Evolutionary conservation across 1,284 basidiomycete species (phyloP), one percentile per base, ranked within the genome.

Genomic region (Coriolopsis trogii): DNA sequence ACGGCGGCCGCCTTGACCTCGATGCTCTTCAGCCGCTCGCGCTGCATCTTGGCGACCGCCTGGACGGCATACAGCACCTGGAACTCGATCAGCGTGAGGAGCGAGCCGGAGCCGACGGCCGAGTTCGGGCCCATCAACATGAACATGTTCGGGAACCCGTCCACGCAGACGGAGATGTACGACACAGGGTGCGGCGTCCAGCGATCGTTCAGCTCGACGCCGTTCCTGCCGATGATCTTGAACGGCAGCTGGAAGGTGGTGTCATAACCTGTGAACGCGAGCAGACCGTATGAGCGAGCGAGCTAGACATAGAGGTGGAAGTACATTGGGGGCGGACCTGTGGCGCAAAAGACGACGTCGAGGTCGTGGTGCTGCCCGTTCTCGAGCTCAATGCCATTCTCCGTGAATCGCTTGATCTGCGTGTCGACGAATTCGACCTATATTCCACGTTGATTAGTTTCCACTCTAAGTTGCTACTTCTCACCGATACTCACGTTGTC

Each of bases 61-160:
- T 71, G 67, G 0, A 80, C 74, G 0, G 76, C 75, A 57, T 84
- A 85, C 34, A 80, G 76, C 4, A 81, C 73, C 57, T 84, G 76
- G 23, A 72, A 67, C 64, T 87, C 84, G 37, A 82, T 70, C 1
- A 85, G 51, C 13, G 81, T 65, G 2, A 84, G 64, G 13, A 85
- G 64, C n/a, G 77, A 78, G 3, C 81, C 80, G 0, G 77, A 73
- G 3, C 80, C 82, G 36, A 80, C 70, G 20, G 63, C 69, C n/a
- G 79, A 73, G 61, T 83, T 85, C 1, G 84, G 84, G 0, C 84
- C 84, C 9, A 81, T 67, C 21, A 72, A 63, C 52, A 76, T 73
- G 69, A 83, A 84, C 73, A 76, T 77, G 64, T 85, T 86, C 23
- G 84, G 84, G 63, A 86, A 85, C 4, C 78, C 80, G 43, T 84